Conservation (phyloP, 163 green algal species). For the Chlorella variabilis region DNA sequence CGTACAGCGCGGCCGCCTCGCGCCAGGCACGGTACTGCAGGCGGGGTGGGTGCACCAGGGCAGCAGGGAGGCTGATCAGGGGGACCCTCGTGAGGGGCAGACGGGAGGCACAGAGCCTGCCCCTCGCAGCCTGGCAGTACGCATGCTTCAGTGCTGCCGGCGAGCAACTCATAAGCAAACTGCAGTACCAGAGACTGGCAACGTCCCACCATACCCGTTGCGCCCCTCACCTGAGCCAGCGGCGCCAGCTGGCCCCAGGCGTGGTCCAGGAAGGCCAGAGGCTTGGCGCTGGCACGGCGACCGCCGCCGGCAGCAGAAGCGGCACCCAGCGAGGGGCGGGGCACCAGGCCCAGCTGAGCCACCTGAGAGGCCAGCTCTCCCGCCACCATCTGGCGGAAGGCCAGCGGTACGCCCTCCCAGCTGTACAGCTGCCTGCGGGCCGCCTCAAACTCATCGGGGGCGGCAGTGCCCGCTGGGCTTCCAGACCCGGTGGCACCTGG, state of each 20-base stretch:
- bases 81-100: too few species aligned
- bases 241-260: conserved; percentile 38
- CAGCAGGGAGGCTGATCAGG: too few species aligned
- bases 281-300: neutral
- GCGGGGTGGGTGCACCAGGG: neutral
- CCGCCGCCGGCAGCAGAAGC: too few species aligned
- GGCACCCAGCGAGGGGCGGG: too few species aligned
- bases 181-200: too few species aligned
- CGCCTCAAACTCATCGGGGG: neutral
- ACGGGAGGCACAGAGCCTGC: too few species aligned
- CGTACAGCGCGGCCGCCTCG: conserved; percentile 8
- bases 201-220: too few species aligned
- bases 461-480: too few species aligned
- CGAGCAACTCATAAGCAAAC: too few species aligned
- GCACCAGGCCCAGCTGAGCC: conserved; percentile 19
- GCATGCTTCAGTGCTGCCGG: too few species aligned
- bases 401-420: neutral
- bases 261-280: conserved; percentile 43
- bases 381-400: neutral
- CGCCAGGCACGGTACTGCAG: conserved; percentile 17
- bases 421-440: conserved; percentile 31
- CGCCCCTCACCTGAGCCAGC: conserved; percentile 18
- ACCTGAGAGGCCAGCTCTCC: neutral
- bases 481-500: too few species aligned
- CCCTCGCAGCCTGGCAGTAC: too few species aligned